Evolutionary conservation across 495 filamentous ascomycete species (phyloP).

Genomic region (Aspergillus bertholletiae): DNA sequence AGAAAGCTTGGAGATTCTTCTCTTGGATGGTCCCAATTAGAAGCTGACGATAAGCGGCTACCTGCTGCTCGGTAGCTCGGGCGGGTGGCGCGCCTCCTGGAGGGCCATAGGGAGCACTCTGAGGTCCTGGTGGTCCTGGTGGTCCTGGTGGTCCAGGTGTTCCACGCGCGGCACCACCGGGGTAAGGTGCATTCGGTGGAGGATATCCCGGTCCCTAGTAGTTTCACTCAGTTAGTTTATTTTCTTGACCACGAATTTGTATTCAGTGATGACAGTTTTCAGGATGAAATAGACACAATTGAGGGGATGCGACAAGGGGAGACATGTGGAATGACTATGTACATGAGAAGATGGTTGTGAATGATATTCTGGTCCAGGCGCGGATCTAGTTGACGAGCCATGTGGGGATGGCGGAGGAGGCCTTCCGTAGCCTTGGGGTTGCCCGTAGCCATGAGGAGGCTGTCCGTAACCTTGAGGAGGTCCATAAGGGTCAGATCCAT

Average conservation of each 20-base stretch:
- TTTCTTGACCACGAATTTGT: neutral
- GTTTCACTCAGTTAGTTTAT: constrained; percentile 15
- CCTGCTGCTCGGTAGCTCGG: constrained; percentile 43
- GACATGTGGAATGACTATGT: constrained; percentile 9
- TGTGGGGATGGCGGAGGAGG: constrained; percentile 29
- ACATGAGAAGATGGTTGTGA: constrained; percentile 25
- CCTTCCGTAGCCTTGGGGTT: constrained; percentile 26
- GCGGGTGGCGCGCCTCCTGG: constrained; percentile 26
- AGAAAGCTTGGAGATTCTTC: constrained; percentile 54
- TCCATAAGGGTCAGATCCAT: constrained; percentile 11
- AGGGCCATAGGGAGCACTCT: constrained; percentile 18
- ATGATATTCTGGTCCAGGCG: constrained; percentile 33
- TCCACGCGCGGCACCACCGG: constrained; percentile 26
- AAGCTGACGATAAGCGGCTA: constrained; percentile 50
- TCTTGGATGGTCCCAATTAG: constrained; percentile 54
- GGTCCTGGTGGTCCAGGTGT: constrained; percentile 16
- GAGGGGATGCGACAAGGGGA: neutral
- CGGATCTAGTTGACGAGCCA: constrained; percentile 33
- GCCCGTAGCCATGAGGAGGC: constrained; percentile 15
- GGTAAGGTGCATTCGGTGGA: constrained; percentile 31
- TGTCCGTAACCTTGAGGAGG: constrained; percentile 14
- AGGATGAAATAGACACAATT: constrained; percentile 11
- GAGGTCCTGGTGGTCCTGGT: constrained; percentile 26
- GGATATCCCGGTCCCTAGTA: constrained; percentile 24
- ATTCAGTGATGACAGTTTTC: neutral